A percentile compares a stretch with the other conserved stretches of the same genome.
Evolutionary conservation across 345 rosid species (phyloP).

Genomic region (Geranium rotundifolium): DNA sequence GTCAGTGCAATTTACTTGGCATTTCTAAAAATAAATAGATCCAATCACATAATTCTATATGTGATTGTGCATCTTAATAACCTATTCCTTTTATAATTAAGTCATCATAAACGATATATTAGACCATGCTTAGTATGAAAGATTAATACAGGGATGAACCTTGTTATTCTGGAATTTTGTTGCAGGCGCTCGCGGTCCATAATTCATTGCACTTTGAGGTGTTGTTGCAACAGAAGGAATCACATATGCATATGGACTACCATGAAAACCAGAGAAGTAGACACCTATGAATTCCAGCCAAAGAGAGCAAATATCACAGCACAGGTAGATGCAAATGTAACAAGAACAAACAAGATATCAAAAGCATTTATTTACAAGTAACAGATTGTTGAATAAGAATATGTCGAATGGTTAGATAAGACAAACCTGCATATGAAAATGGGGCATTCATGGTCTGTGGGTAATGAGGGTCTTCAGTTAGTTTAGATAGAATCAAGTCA

Average conservation of each 20-base stretch:
- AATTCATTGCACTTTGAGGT: slow-evolving; percentile 48
- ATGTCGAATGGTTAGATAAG: neutral
- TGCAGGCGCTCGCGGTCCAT: slow-evolving; percentile 62
- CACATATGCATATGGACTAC: slow-evolving; percentile 49
- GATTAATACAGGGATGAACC: slow-evolving; percentile 36
- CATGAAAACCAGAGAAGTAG: slow-evolving; percentile 62
- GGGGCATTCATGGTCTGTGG: slow-evolving; percentile 70
- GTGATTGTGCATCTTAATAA: too few species aligned
- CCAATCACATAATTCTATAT: too few species aligned
- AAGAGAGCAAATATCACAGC: neutral
- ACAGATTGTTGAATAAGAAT: too few species aligned
- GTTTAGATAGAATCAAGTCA: slow-evolving; percentile 75
- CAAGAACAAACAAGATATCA: too few species aligned
- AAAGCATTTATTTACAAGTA: too few species aligned
- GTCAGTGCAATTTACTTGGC: too few species aligned
- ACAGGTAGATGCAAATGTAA: too few species aligned
- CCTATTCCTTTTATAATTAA: too few species aligned
- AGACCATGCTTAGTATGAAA: slow-evolving; percentile 6
- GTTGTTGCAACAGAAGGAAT: slow-evolving; percentile 77
- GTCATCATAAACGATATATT: too few species aligned
- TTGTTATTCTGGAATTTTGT: slow-evolving; percentile 71
- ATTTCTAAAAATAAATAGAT: too few species aligned
- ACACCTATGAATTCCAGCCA: slow-evolving; percentile 51
- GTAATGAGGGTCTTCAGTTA: slow-evolving; percentile 80
- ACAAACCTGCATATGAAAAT: slow-evolving; percentile 81